A percentile compares a stretch with the other conserved stretches of the same genome.
phyloP scores from a whole-genome alignment of 257 asterid species.

The Fraxinus cuspidata region DNA sequence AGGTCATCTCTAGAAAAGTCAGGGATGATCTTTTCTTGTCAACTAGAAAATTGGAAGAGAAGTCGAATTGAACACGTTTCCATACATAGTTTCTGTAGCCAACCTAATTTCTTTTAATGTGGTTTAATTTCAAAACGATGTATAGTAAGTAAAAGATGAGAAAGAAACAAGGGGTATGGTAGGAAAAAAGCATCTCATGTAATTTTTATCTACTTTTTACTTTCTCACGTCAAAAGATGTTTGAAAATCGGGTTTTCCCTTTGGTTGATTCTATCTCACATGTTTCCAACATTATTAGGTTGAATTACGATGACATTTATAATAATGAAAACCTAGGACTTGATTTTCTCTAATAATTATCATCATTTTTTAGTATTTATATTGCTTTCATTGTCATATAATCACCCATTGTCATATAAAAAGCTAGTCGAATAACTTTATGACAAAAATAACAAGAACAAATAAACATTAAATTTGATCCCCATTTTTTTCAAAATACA shows the following conservation, averaged over 20 bases:
- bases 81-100: background rate
- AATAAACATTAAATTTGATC: no score
- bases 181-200: background rate
- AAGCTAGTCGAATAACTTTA: no score
- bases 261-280: background rate
- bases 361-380: no score
- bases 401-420: no score
- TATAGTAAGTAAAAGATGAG: background rate
- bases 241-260: background rate
- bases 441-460: no score
- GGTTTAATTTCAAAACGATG: background rate
- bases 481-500: no score
- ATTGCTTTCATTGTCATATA: no score
- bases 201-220: background rate
- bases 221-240: background rate
- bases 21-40: slow-evolving; percentile 11
- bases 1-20: slow-evolving; percentile 22
- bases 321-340: no score
- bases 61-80: slow-evolving; percentile 17
- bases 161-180: background rate
- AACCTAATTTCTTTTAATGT: background rate
- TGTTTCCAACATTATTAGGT: background rate
- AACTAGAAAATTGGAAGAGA: background rate
- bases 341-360: no score
- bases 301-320: background rate